Base-by-base conservation (phyloP, 371 early-diverging fungal species). In the Actinomortierella ambigua region DNA sequence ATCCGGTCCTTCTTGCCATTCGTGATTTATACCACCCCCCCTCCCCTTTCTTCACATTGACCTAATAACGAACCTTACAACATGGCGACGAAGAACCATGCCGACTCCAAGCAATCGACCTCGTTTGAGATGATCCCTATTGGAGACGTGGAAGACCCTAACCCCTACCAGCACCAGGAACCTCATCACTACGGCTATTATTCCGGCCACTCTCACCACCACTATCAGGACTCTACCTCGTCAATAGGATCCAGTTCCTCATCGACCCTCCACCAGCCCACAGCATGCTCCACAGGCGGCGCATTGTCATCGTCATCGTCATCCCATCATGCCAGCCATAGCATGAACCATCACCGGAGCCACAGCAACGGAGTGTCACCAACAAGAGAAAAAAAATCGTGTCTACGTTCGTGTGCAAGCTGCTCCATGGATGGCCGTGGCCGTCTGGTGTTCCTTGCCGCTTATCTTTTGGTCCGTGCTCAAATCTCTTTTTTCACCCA, bases 91-190 rank as follows among this genome's bases (percentile, higher is more conserved):
- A 55, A 50, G 26, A 1, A 53, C 15, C 29, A 44, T 26, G 17
- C 49, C 8, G 50, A 61, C 18, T 0, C 55, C 51, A 65, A 65
- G 52, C 28, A 65, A 47, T 65, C 71, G 20, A 58, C 28, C 55
- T 71, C 71, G 2, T 71, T 71, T 40, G 66, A 71, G 46, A 22
- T 71, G 15, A 62, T 71, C 24, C 28, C 59, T 14, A 65, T 71
- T 49, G 71, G 62, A 27, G 59, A 59, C 43, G 34, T 34, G 34
- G 34, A 34, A 4, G 34, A 34, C 11, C 34, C 34, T 6, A 34
- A 34, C 34, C 34, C 34, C 11, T 34, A 34, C 34, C 34, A 34
- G 34, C 11, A 34, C 34, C 34, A 34, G 34, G 34, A 50, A 58
- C 26, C 40, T 9, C 61, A 56, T 8, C 42, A 15, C 5, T 34